Base-by-base conservation (phyloP, 495 filamentous ascomycete species). In the Penicillium canescens region DNA sequence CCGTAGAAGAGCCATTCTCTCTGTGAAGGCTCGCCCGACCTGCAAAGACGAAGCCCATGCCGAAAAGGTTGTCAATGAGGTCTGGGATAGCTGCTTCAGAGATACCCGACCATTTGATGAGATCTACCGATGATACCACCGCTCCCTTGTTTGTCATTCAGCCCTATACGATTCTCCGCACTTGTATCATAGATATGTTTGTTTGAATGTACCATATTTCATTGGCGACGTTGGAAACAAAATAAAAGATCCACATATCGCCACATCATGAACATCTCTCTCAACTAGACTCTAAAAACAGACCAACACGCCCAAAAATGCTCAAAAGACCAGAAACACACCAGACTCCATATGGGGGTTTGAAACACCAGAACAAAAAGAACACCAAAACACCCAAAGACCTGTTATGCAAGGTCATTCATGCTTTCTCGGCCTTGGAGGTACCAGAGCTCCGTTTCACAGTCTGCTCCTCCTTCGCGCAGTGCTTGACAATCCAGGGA, bases 401-500 rank as follows among this genome's bases (percentile, higher is more conserved):
- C 57, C 44, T 58, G 36, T 48, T 54, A 70, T 62, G 53, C 35
- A 50, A 41, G 45, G 37, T 28, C 33, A 9, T 48, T 70, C 54
- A 71, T 60, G 72, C 52, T 62, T 71, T 70, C 52, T 58, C 66
- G 37, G 71, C 62, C 52, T 75, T 78, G 31, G 70, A 64, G 46
- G 56, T 65, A 36, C 65, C 69, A 12, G 76, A 78, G 55, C 57
- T 75, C 40, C 78, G 68, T 53, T 85, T 82, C 28, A 74, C 60
- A 12, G 76, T 79, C 52, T 84, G 69, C 63, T 91, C 87, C 5
- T 89, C 85, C 72, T 90, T 92, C 12, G 85, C 79, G 69, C 95
- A 98, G 72, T 98, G 91, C 80, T 96, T 98, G 59, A 96, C 63
- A 56, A 98, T 96, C 94, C 94, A 98, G 21, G 94, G 93, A 69